These are phyloP conservation scores for Clonostachys chloroleuca DNA, from an alignment of 2,329 filamentous ascomycete genomes.

Conservation along the genomic window DNA sequence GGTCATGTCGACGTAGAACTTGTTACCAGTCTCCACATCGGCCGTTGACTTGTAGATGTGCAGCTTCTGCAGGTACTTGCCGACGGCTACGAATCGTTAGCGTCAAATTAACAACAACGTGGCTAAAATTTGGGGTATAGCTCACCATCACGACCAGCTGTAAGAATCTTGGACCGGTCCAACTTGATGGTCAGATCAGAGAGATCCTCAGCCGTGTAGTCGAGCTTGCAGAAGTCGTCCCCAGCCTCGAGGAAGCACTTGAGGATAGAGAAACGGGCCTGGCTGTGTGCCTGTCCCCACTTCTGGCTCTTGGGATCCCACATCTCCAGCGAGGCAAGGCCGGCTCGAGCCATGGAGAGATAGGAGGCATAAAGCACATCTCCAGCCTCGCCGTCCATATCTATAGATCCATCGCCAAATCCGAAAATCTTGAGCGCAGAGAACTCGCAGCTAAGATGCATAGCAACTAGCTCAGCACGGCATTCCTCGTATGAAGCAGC, in stretches of 20 bases:
- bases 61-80: constrained; percentile 82
- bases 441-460: constrained; percentile 87
- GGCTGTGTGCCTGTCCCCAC: constrained; percentile 91
- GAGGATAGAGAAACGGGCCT: constrained; percentile 86
- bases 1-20: constrained; percentile 81
- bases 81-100: constrained; percentile 56
- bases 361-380: constrained; percentile 87
- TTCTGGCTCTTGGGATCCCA: constrained; percentile 90
- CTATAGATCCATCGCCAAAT: constrained; percentile 70
- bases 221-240: constrained; percentile 81
- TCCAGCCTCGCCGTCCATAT: constrained; percentile 74
- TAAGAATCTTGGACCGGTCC: constrained; percentile 82
- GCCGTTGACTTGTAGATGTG: constrained; percentile 92
- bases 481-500: constrained; percentile 93
- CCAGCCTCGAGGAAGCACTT: constrained; percentile 80
- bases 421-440: constrained; percentile 86
- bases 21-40: constrained; percentile 71
- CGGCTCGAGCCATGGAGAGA: constrained; percentile 91
- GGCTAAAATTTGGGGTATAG: not conserved
- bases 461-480: constrained; percentile 88
- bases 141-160: constrained; percentile 66
- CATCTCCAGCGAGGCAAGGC: constrained; percentile 82
- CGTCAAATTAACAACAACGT: not conserved
- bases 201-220: constrained; percentile 68
- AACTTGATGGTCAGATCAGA: constrained; percentile 79